Evolutionary conservation across 768 basidiomycete genomes (phyloP).

Genomic region (Lanmaoa pseudosensibilis): DNA sequence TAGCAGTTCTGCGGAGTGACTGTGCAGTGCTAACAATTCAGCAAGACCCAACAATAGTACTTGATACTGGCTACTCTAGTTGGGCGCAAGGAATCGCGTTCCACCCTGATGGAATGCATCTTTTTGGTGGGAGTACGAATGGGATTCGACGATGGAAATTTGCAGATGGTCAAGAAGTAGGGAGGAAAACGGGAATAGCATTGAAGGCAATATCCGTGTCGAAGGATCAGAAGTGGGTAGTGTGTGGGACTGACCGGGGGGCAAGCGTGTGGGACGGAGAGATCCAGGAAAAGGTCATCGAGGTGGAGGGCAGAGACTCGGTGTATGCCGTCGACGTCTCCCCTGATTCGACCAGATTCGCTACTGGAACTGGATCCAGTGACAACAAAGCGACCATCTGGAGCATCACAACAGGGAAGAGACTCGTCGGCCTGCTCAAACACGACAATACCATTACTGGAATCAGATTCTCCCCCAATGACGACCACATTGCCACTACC

Average conservation of each 20-base stretch:
- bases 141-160: neutral
- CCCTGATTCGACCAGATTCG: neutral
- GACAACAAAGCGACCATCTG: neutral
- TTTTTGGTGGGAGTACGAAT: neutral
- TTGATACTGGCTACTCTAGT: neutral
- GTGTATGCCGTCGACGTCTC: neutral
- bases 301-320: neutral
- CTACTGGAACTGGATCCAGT: neutral
- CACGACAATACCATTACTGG: neutral
- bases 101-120: constrained; percentile 1
- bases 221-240: neutral
- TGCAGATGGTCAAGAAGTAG: neutral
- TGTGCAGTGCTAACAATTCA: neutral
- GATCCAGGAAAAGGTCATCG: neutral
- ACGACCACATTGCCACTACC: neutral
- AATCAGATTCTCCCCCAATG: neutral
- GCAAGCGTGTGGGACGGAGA: neutral
- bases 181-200: neutral
- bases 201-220: neutral
- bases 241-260: neutral
- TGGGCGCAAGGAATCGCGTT: neutral
- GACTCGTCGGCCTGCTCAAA: neutral
- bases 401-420: neutral
- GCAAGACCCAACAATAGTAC: neutral
- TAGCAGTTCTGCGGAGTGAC: neutral